Conservation (phyloP, 768 basidiomycete species). For the Piloderma croceum region DNA sequence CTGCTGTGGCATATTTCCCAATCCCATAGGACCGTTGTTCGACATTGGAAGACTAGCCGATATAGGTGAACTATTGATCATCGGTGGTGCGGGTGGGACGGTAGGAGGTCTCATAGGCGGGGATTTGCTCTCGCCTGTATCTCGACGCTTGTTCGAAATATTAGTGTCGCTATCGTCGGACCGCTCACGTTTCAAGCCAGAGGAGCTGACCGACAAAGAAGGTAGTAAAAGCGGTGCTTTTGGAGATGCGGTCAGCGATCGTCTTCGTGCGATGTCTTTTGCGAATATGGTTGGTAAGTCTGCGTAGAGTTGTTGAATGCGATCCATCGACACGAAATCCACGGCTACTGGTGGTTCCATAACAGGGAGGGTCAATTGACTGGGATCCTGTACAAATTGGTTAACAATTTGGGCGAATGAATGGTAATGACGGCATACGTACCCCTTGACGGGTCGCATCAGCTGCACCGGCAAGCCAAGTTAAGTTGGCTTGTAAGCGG, state of each 20-base stretch:
- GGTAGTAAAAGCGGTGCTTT: slow-evolving; percentile 16
- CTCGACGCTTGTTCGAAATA: slow-evolving; percentile 51
- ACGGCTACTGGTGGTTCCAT: slow-evolving; percentile 51
- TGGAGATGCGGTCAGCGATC: slow-evolving; percentile 17
- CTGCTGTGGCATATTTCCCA: slow-evolving; percentile 26
- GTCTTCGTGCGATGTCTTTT: slow-evolving; percentile 50
- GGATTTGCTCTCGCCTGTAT: slow-evolving; percentile 58
- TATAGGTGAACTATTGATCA: slow-evolving; percentile 19
- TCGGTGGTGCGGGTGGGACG: slow-evolving; percentile 23
- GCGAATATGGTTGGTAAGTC: slow-evolving; percentile 58
- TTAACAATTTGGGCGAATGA: slow-evolving; percentile 7
- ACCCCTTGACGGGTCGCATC: slow-evolving; percentile 50
- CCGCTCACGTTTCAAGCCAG: slow-evolving; percentile 57
- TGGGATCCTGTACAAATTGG: slow-evolving; percentile 23
- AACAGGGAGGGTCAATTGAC: slow-evolving; percentile 41
- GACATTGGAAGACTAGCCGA: slow-evolving; percentile 30
- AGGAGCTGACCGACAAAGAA: slow-evolving; percentile 17
- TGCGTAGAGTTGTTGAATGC: slow-evolving; percentile 59
- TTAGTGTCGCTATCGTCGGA: slow-evolving; percentile 44
- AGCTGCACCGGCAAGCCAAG: slow-evolving; percentile 65
- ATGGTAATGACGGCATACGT: slow-evolving; percentile 19
- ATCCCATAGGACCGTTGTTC: slow-evolving; percentile 26
- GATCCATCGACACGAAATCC: slow-evolving; percentile 49
- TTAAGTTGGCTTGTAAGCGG: slow-evolving; percentile 65
- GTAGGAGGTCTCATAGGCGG: slow-evolving; percentile 41